Evolutionary conservation across 768 basidiomycete genomes (phyloP).

Genomic region (Auricularia heimuer): DNA sequence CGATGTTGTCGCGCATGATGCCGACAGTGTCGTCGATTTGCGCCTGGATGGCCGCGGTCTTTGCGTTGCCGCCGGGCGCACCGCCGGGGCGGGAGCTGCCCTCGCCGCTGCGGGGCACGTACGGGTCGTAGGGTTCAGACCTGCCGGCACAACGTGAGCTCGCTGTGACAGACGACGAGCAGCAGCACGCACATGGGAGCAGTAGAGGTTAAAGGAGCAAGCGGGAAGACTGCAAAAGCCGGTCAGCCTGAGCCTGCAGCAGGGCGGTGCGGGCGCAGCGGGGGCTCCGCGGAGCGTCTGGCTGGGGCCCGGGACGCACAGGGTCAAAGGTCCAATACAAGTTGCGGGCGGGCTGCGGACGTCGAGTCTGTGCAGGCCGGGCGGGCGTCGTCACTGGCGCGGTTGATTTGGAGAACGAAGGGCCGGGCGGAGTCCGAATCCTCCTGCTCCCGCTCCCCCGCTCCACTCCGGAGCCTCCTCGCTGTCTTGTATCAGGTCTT

Average conservation of each 20-base stretch:
- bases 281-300: neutral
- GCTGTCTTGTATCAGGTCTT: no score
- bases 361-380: neutral
- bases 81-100: conserved; percentile 34
- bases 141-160: conserved; percentile 29
- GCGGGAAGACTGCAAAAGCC: no score
- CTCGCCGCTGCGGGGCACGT: conserved; percentile 78
- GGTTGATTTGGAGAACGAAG: no score
- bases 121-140: conserved; percentile 99
- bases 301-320: neutral
- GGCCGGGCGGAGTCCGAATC: no score
- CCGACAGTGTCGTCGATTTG: conserved; percentile 96
- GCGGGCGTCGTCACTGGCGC: no score
- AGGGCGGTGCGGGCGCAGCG: neutral
- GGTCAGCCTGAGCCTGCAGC: conserved; percentile 1
- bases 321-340: neutral
- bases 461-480: no score
- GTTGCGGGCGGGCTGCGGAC: neutral
- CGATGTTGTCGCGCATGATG: conserved; percentile 98
- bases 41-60: conserved; percentile 89
- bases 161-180: neutral
- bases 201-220: neutral
- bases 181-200: neutral
- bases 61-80: conserved; percentile 44
- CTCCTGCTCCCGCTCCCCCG: no score